Conservation (phyloP, 2,329 filamentous ascomycete species). For the Mariannaea sp. region DNA sequence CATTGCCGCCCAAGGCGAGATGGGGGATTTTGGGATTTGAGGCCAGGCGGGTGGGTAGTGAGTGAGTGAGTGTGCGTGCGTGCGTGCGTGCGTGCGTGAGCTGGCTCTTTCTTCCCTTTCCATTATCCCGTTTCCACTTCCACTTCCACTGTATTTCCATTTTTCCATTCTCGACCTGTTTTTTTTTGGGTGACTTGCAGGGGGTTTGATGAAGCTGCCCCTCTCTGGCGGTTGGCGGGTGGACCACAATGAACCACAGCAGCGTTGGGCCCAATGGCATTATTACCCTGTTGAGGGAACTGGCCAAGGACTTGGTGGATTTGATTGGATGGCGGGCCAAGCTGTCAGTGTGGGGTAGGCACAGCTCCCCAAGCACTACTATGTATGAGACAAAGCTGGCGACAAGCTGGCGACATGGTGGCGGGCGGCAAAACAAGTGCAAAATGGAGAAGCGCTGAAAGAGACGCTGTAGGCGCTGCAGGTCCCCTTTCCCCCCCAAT, state of each 20-base stretch:
- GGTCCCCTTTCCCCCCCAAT: too few relatives aligned
- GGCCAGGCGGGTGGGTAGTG: too few relatives aligned
- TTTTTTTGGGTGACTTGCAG: constrained; percentile 19
- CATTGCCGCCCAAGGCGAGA: constrained; percentile 15
- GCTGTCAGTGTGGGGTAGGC: background rate
- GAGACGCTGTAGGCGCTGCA: background rate
- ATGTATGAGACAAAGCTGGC: too few relatives aligned
- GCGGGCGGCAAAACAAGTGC: background rate
- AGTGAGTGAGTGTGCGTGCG: too few relatives aligned
- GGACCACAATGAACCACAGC: too few relatives aligned
- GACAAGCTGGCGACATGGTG: background rate
- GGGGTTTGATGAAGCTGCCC: constrained; percentile 19
- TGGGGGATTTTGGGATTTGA: too few relatives aligned
- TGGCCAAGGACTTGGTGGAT: constrained; percentile 11
- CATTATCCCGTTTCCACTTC: too few relatives aligned
- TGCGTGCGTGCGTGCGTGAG: too few relatives aligned
- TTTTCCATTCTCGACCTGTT: background rate
- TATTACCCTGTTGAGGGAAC: constrained; percentile 7
- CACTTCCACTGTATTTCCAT: background rate
- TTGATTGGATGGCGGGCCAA: constrained; percentile 11
- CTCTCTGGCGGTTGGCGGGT: constrained; percentile 31
- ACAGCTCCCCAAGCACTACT: too few relatives aligned
- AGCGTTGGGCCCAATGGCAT: too few relatives aligned
- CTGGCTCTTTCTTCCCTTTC: constrained; percentile 15
- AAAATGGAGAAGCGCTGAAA: constrained; percentile 13